Conservation (phyloP, 768 basidiomycete species). For the Psilocybe tampanensis region DNA sequence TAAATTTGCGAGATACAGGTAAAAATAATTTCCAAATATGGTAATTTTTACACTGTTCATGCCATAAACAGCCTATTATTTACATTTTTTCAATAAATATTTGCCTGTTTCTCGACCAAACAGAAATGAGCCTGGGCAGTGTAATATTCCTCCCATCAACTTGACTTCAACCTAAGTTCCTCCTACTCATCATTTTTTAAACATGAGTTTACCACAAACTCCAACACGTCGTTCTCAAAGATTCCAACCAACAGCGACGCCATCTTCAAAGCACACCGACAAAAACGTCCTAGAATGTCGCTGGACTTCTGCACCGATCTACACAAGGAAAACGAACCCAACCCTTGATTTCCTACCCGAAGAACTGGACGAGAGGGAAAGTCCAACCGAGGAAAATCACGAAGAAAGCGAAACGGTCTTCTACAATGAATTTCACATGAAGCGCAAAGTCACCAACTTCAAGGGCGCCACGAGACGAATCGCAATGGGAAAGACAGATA, state of each 20-base stretch:
- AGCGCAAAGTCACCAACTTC: conserved; percentile 25
- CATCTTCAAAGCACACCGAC: conserved; percentile 16
- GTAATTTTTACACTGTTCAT: no score
- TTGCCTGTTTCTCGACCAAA: no score
- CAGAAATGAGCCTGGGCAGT: no score
- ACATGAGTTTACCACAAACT: conserved; percentile 20
- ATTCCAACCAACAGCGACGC: conserved; percentile 28
- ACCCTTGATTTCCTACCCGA: conserved; percentile 28
- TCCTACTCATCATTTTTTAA: no score
- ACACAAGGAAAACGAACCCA: conserved; percentile 14
- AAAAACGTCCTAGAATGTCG: conserved; percentile 23
- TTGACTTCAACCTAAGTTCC: no score
- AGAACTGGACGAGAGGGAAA: conserved; percentile 20
- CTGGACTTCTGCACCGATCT: conserved; percentile 22
- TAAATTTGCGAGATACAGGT: no score
- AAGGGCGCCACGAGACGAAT: conserved; percentile 22
- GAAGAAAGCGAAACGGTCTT: conserved; percentile 35
- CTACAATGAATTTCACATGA: conserved; percentile 35
- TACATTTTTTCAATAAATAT: no score
- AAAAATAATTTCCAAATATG: no score
- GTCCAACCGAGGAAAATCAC: conserved; percentile 13
- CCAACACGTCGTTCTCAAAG: conserved; percentile 27
- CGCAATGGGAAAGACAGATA: conserved; percentile 21
- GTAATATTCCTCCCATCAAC: no score
- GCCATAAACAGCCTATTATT: no score